Base-by-base conservation (phyloP, 352 stramenopile genomes). In the Phytophthora europaea region DNA sequence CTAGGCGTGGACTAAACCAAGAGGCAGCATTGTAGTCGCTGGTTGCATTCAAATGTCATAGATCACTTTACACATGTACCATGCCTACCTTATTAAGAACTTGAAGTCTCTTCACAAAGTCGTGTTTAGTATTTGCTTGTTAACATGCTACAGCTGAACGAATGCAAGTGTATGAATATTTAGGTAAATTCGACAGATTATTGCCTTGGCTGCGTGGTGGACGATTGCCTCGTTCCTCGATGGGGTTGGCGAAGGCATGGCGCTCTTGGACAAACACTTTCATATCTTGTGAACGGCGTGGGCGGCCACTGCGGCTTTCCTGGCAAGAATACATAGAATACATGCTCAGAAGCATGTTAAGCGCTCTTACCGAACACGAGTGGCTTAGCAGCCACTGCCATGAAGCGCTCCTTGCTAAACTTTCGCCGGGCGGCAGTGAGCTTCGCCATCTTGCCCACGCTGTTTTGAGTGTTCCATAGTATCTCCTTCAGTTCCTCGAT, bases 351-450 rank as follows among this genome's bases (percentile, higher is more conserved):
- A 50, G 40, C 52, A 50, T 62, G 33, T 65, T 70, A 83, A n/a
- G 69, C 36, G 48, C 66, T 70, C 61, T 88, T 82, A 50, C 77
- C 78, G 65, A 94, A 85, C 48, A 67, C 68, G 13, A 94, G 78
- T 28, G 81, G 74, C 60, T 92, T 72, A n/a, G 80, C 74, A n/a
- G 87, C 79, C 26, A 96, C 89, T 74, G 70, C 69, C 82, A 92
- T 87, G 62, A 89, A 96, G 67, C 87, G 84, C 61, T 95, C 85
- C 69, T 94, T 96, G 68, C 82, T 77, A 67, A 97, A 97, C 75
- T 97, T 97, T 33, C 91, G 88, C 22, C 82, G 88, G 47, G 90
- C 90, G 52, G 92, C 90, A 22, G 85, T 85, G 53, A 97, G 79
- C 65, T 96, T 94, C 78, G 82, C 87, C 43, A 82, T 85, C 65